These are phyloP conservation scores for Aspergillus uvarum DNA, from an alignment of 2,329 filamentous ascomycete species.

Conservation along the genomic window DNA sequence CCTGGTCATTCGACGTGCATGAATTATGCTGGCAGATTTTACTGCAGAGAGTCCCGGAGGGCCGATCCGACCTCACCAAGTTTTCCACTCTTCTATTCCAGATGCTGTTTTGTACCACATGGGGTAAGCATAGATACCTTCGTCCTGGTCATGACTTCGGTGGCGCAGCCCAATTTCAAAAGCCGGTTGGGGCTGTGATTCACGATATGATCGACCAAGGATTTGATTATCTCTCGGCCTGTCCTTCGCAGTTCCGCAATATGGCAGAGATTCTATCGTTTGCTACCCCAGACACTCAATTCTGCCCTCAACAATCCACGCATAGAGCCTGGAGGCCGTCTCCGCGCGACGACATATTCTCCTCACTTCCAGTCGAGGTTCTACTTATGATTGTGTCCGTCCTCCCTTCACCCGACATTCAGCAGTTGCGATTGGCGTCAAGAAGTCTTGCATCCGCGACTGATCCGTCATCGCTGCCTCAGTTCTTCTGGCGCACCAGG, in stretches of 20 bases:
- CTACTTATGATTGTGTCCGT: not conserved
- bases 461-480: conserved; percentile 3
- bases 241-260: not conserved
- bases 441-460: conserved; percentile 1
- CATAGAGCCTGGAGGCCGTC: not conserved
- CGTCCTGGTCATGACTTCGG: conserved; percentile 10
- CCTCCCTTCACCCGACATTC: conserved; percentile 1
- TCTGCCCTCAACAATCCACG: not conserved
- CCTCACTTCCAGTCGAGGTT: conserved; percentile 2
- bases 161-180: conserved; percentile 5
- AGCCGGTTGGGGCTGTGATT: not conserved
- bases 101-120: conserved; percentile 1
- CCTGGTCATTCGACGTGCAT: conserved; percentile 2
- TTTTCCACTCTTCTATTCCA: not conserved
- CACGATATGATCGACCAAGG: not conserved
- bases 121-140: not conserved
- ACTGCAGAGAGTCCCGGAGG: conserved; percentile 1
- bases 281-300: no score
- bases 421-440: conserved; percentile 1
- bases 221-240: not conserved
- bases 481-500: conserved; percentile 7
- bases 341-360: not conserved
- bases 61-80: not conserved
- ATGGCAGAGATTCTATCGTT: not conserved
- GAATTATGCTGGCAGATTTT: conserved; percentile 8